phyloP scores from a whole-genome alignment of 495 filamentous ascomycete species.

The Cetradonia linearis region DNA sequence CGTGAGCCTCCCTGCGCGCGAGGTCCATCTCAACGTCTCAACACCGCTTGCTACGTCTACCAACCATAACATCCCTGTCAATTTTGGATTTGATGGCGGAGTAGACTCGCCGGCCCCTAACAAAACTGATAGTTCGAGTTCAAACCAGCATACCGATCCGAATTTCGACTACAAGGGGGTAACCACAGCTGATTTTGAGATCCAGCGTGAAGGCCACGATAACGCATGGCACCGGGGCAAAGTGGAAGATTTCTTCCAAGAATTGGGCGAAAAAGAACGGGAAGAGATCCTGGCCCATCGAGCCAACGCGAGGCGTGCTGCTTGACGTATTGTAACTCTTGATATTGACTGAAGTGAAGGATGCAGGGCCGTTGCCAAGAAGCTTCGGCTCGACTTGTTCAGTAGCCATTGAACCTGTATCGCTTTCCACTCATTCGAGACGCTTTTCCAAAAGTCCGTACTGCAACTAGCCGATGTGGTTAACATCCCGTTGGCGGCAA shows the following conservation, averaged over 20 bases:
- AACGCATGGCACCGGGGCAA: conserved; percentile 9
- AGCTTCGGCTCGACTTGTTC: background rate
- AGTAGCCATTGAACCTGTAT: background rate
- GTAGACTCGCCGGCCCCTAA: conserved; percentile 7
- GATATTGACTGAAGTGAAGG: background rate
- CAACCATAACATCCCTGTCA: background rate
- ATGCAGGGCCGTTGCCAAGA: background rate
- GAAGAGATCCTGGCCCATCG: conserved; percentile 5
- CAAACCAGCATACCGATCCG: conserved; percentile 1
- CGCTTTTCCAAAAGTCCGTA: background rate
- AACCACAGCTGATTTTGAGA: conserved; percentile 2
- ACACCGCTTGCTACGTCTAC: background rate
- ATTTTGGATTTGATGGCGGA: conserved; percentile 13
- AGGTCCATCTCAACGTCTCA: background rate
- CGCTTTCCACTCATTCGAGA: background rate
- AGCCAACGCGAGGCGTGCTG: conserved; percentile 1
- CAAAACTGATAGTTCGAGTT: background rate
- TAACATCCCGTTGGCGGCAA: background rate
- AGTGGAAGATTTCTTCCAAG: conserved; percentile 12
- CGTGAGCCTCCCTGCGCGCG: background rate
- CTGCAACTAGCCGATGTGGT: background rate
- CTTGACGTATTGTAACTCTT: background rate
- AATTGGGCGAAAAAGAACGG: conserved; percentile 4
- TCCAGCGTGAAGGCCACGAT: background rate
- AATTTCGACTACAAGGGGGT: conserved; percentile 6